Conservation (phyloP, 768 basidiomycete species). For the Auriscalpium microsporum region DNA sequence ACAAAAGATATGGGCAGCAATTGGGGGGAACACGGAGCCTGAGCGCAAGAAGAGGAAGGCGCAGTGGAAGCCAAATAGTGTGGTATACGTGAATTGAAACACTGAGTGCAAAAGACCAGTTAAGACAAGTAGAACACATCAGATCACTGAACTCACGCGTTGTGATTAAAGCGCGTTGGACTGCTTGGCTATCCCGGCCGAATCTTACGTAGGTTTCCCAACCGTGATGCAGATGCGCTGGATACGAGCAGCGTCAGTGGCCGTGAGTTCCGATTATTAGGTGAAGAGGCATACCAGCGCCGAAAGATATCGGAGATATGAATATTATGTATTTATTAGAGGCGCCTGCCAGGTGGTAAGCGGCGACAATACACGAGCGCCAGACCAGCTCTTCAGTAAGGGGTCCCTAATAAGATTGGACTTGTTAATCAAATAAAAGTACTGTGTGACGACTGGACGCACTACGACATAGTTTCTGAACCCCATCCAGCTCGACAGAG, state of each 20-base stretch:
- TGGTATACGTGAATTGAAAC: conserved; percentile 87
- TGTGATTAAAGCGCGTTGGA: conserved; percentile 49
- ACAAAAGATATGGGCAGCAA: conserved; percentile 83
- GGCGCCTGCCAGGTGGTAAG: conserved; percentile 59
- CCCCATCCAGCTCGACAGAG: conserved; percentile 47
- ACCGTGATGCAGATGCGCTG: conserved; percentile 90
- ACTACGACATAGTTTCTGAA: conserved; percentile 62
- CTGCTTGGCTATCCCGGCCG: conserved; percentile 59
- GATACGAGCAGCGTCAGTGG: background rate
- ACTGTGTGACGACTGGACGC: conserved; percentile 12
- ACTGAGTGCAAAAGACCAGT: conserved; percentile 33
- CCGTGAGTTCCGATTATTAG: no score
- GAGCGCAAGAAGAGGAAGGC: conserved; percentile 84
- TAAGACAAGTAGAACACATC: background rate
- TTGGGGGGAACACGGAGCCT: conserved; percentile 69
- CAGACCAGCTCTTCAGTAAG: conserved; percentile 92
- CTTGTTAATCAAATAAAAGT: background rate
- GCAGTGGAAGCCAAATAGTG: conserved; percentile 80
- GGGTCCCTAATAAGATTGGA: conserved; percentile 51
- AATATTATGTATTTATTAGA: conserved; percentile 59
- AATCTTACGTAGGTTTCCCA: conserved; percentile 75
- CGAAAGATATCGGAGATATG: conserved; percentile 79
- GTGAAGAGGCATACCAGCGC: conserved; percentile 51
- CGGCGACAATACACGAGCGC: conserved; percentile 71
- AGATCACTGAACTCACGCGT: conserved; percentile 34